These are phyloP conservation scores for Salvia miltiorrhiza DNA, from an alignment of 257 asterid species.

Conservation along the genomic window DNA sequence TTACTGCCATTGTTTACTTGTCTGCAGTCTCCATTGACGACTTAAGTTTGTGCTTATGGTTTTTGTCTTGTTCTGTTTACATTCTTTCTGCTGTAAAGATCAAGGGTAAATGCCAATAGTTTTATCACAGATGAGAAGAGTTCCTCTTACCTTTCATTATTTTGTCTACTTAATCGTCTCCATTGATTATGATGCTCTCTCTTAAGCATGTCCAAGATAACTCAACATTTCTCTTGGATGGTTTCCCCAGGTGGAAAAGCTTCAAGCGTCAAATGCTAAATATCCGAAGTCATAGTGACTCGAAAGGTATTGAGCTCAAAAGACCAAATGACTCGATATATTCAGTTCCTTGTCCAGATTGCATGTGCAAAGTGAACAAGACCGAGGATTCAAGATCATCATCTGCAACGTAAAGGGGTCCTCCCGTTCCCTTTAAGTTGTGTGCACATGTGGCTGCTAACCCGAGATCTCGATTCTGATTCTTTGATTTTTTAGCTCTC, in stretches of 20 bases:
- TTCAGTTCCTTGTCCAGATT: constrained; percentile 90
- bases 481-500: constrained; percentile 55
- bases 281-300: constrained; percentile 80
- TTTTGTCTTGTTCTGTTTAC: background rate
- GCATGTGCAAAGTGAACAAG: constrained; percentile 84
- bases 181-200: background rate
- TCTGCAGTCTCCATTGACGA: background rate
- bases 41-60: background rate
- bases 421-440: constrained; percentile 12
- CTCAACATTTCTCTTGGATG: background rate
- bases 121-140: background rate
- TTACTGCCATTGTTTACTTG: background rate
- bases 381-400: constrained; percentile 53
- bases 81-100: background rate
- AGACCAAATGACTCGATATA: constrained; percentile 81
- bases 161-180: background rate
- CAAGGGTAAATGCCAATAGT: background rate
- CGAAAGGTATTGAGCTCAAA: constrained; percentile 83
- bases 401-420: constrained; percentile 29
- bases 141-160: background rate
- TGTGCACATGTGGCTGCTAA: constrained; percentile 43
- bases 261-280: constrained; percentile 86
- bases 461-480: constrained; percentile 47
- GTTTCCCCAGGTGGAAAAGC: constrained; percentile 73
- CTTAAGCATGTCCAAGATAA: background rate